Evolutionary conservation across 2,329 filamentous ascomycete genomes (phyloP).

Genomic region (Cryphonectria carpinicola): DNA sequence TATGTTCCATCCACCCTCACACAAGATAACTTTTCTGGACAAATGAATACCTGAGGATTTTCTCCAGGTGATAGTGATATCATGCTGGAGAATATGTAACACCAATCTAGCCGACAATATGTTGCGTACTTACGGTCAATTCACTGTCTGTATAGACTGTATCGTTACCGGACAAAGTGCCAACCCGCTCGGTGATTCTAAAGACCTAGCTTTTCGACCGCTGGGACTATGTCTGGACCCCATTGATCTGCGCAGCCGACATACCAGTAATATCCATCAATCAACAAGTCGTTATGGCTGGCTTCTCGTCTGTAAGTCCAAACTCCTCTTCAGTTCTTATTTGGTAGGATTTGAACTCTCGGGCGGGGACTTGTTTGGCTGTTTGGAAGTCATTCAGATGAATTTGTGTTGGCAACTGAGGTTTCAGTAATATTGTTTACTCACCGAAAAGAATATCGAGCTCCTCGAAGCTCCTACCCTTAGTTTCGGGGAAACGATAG

Average conservation of each 20-base stretch:
- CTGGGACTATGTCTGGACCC: background rate
- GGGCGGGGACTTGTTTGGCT: constrained; percentile 8
- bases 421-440: background rate
- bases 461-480: constrained; percentile 17
- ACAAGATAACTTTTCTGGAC: too few species aligned
- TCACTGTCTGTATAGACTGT: too few species aligned
- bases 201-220: background rate
- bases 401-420: too few species aligned
- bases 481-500: constrained; percentile 15
- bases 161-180: background rate
- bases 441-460: constrained; percentile 18
- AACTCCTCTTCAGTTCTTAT: constrained; percentile 11
- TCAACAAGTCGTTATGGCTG: too few species aligned
- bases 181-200: too few species aligned
- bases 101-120: background rate
- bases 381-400: too few species aligned
- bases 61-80: too few species aligned
- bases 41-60: too few species aligned
- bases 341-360: constrained; percentile 11
- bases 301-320: background rate
- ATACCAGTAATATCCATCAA: too few species aligned
- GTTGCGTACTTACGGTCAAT: background rate
- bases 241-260: too few species aligned
- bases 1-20: too few species aligned
- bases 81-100: background rate